phyloP scores from a whole-genome alignment of 495 filamentous ascomycete species.

The Pseudotulostoma volvatum region DNA sequence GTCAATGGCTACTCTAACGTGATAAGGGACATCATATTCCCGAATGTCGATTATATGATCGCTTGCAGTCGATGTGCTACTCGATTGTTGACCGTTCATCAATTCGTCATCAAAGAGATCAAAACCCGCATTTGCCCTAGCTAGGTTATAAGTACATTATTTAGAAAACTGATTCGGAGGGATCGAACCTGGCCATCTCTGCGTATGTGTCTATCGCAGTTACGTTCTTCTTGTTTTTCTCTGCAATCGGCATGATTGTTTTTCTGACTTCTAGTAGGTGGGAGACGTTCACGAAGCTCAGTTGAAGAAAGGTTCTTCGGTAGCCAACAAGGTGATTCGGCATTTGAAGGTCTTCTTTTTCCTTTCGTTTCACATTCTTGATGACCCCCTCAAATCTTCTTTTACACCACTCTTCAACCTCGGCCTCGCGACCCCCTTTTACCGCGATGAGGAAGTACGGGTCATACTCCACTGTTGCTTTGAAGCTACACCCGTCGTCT shows the following conservation, averaged over 20 bases:
- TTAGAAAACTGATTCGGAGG: background rate
- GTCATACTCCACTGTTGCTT: conserved; percentile 89
- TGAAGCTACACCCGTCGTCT: conserved; percentile 85
- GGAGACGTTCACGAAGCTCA: conserved; percentile 72
- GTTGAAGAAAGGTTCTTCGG: conserved; percentile 65
- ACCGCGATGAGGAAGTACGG: conserved; percentile 92
- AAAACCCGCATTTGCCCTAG: conserved; percentile 69
- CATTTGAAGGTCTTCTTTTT: conserved; percentile 91
- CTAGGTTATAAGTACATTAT: conserved; percentile 13
- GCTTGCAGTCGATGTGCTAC: conserved; percentile 72
- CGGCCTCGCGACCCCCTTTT: conserved; percentile 70
- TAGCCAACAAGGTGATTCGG: conserved; percentile 93
- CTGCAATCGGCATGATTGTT: conserved; percentile 74
- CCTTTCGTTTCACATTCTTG: conserved; percentile 57
- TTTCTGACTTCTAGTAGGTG: conserved; percentile 72
- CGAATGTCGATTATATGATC: conserved; percentile 98
- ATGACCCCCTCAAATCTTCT: conserved; percentile 71
- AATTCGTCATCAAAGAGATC: conserved; percentile 91
- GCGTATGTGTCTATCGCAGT: conserved; percentile 97
- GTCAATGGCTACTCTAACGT: conserved; percentile 96
- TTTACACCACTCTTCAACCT: conserved; percentile 92
- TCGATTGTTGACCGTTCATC: conserved; percentile 70
- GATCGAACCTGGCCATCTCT: conserved; percentile 71
- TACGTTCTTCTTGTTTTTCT: conserved; percentile 90
- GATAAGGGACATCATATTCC: conserved; percentile 98